Base-by-base conservation (phyloP, 345 rosid genomes). In the Reutealis trisperma region DNA sequence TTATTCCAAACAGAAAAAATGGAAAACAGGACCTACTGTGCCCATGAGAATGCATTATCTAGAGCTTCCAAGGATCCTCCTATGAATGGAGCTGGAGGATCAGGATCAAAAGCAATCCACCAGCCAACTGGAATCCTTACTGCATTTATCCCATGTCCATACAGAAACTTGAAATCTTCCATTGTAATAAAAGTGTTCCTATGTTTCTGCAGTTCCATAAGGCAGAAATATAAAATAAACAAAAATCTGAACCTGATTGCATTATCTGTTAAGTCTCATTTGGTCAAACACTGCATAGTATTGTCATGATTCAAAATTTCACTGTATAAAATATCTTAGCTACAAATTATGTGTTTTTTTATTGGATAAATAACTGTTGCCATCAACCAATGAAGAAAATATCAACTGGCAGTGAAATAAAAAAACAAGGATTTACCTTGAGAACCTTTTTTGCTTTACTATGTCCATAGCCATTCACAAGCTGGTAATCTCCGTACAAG, bases 111-210 rank as follows among this genome's bases (percentile, higher is more conserved):
- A 76, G 90, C 92, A 85, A 89, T 86, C 96, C 96, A 91, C 96
- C 96, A 91, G 74, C 93, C 93, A 70, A 91, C 86, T 27, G 96
- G 96, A 55, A 91, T 90, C 79, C 96, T 86, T 76, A 90, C 91
- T 3, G 92, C 75, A 75, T 91, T 91, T 79, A 91, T 85, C 75
- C 93, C 91, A 55, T 86, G 90, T 80, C 84, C 83, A 73, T 84
- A 78, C 30, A 91, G 80, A 82, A 90, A 91, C 13, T 74, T 80
- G 85, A 91, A 91, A 84, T 88, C 92, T 37, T 84, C 96, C 37
- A 78, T 27, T 1, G 90, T 89, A 62, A 91, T 77, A 78, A 88
- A 91, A 54, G 55, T 86, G 80, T 82, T 87, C 79, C 90, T 85
- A 74, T 91, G 93, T 57, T 67, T 87, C 96, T 90, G 89, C 87